Evolutionary conservation across 495 filamentous ascomycete genomes (phyloP).

Genomic region (Niebla homalea): DNA sequence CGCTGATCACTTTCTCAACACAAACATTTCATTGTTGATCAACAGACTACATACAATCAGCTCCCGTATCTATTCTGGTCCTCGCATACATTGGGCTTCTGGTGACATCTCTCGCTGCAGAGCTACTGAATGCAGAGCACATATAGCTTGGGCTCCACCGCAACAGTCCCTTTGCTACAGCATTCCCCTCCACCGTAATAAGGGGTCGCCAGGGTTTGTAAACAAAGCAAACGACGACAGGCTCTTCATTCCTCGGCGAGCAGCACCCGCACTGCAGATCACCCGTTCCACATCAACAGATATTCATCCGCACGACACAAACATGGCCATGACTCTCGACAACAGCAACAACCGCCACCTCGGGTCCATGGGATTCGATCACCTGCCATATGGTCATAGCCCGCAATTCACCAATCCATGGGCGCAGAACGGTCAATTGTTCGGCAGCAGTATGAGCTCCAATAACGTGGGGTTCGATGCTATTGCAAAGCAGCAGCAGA

Average conservation of each 20-base stretch:
- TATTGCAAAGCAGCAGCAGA: constrained; percentile 44
- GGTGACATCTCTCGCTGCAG: too few relatives aligned
- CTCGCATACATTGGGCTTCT: too few relatives aligned
- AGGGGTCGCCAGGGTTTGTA: too few relatives aligned
- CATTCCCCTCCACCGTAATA: neutral
- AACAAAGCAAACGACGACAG: neutral
- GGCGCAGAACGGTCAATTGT: constrained; percentile 35
- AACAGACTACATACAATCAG: too few relatives aligned
- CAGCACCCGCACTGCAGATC: constrained; percentile 3
- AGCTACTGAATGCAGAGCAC: neutral
- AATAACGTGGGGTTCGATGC: constrained; percentile 38
- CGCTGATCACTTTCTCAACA: constrained; percentile 1
- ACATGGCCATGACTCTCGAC: constrained; percentile 64
- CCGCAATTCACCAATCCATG: constrained; percentile 94
- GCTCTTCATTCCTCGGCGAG: neutral
- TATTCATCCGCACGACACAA: neutral
- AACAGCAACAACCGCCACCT: constrained; percentile 73
- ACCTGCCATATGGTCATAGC: constrained; percentile 52
- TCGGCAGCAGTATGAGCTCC: constrained; percentile 45
- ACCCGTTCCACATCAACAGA: constrained; percentile 4
- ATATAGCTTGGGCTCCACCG: neutral
- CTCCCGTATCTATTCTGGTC: too few relatives aligned
- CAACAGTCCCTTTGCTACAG: neutral
- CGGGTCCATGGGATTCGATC: constrained; percentile 71
- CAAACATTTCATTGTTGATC: too few relatives aligned